These are phyloP conservation scores for Stemphylium beticola DNA, from an alignment of 2,329 filamentous ascomycete genomes.

Conservation along the genomic window DNA sequence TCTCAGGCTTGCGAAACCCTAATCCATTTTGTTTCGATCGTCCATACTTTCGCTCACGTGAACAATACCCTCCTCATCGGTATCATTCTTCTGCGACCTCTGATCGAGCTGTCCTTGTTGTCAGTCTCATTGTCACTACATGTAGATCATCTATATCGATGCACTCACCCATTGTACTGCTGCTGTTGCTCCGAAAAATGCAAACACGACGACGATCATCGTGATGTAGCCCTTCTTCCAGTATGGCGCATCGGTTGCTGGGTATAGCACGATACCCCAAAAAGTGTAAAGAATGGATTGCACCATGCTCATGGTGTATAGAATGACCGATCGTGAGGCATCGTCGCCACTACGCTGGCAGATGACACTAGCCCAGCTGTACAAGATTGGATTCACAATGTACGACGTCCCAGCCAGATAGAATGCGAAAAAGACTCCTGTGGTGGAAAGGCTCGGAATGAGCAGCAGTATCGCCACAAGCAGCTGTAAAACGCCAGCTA, in stretches of 20 bases:
- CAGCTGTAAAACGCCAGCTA: constrained; percentile 44
- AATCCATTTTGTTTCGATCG: not conserved
- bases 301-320: constrained; percentile 52
- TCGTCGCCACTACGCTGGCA: constrained; percentile 51
- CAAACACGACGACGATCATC: constrained; percentile 42
- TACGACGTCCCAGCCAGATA: constrained; percentile 50
- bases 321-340: constrained; percentile 48
- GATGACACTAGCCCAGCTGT: constrained; percentile 51
- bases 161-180: constrained; percentile 32
- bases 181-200: constrained; percentile 32
- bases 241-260: constrained; percentile 53
- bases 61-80: not conserved
- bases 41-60: not conserved
- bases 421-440: constrained; percentile 47
- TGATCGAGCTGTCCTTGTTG: not conserved
- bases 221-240: constrained; percentile 50
- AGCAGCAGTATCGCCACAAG: constrained; percentile 43
- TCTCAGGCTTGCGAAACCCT: not conserved
- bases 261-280: constrained; percentile 55
- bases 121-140: not conserved
- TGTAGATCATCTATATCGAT: rapidly evolving
- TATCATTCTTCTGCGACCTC: not conserved
- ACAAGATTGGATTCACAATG: constrained; percentile 50
- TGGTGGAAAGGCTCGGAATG: constrained; percentile 39
- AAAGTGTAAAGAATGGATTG: constrained; percentile 53